A percentile compares a stretch with the other conserved stretches of the same genome.
Evolutionary conservation across 805 yeast species (phyloP).

Genomic region (Lachancea waltii): DNA sequence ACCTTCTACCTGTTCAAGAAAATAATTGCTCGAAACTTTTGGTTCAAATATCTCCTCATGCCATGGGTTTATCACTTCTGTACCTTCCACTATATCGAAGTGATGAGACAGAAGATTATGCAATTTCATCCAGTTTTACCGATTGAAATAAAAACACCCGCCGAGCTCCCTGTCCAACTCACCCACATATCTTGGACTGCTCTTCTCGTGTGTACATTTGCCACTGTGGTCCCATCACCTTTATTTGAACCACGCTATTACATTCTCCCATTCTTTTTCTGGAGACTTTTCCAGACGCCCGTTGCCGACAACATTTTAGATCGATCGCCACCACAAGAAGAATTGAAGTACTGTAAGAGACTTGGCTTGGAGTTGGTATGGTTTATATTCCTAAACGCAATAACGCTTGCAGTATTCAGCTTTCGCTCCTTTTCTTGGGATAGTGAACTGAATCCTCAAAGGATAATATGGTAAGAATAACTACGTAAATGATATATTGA

Average conservation of each 20-base stretch:
- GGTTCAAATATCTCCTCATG: conserved; percentile 43
- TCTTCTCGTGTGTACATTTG: conserved; percentile 43
- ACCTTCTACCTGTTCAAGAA: conserved; percentile 79
- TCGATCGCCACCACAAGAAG: conserved; percentile 17
- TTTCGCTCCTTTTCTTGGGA: conserved; percentile 62
- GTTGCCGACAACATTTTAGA: conserved; percentile 33
- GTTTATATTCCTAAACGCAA: conserved; percentile 50
- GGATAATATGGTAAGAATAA: conserved; percentile 74
- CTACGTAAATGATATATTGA: neutral
- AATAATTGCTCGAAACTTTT: conserved; percentile 43
- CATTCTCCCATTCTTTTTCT: conserved; percentile 70
- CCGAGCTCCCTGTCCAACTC: conserved; percentile 36
- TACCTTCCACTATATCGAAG: conserved; percentile 33
- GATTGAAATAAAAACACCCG: conserved; percentile 32
- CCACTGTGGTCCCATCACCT: conserved; percentile 82
- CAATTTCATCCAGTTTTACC: conserved; percentile 34
- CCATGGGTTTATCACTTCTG: conserved; percentile 69
- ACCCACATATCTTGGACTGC: conserved; percentile 45
- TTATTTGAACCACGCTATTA: conserved; percentile 91
- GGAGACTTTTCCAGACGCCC: conserved; percentile 51
- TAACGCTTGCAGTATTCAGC: conserved; percentile 51
- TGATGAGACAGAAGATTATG: conserved; percentile 33
- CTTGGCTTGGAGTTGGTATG: conserved; percentile 52
- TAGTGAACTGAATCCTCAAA: conserved; percentile 52
- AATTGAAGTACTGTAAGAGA: conserved; percentile 31